Evolutionary conservation across 1,139 yeast species (phyloP).

Genomic region (Zygotorulaspora mrakii): DNA sequence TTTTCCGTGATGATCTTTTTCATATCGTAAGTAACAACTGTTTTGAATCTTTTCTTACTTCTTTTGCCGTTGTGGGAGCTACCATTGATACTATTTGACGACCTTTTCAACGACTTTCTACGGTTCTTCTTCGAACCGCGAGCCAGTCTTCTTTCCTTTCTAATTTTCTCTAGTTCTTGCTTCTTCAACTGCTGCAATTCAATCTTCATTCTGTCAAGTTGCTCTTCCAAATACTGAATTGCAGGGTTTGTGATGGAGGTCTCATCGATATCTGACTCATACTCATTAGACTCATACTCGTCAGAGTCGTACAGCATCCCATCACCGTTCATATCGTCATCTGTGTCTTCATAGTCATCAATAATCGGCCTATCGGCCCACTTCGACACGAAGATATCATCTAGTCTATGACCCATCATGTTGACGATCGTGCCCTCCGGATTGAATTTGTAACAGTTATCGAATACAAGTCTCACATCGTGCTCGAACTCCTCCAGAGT

Average conservation of each 20-base stretch:
- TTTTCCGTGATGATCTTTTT: constrained; percentile 89
- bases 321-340: constrained; percentile 26
- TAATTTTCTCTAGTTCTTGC: constrained; percentile 60
- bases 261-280: constrained; percentile 68
- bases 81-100: constrained; percentile 13
- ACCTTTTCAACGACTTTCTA: constrained; percentile 11
- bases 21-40: constrained; percentile 86
- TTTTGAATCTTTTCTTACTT: constrained; percentile 35
- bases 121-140: constrained; percentile 31
- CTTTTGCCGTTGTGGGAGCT: constrained; percentile 15
- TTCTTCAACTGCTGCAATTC: constrained; percentile 80
- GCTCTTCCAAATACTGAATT: constrained; percentile 82
- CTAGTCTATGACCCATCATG: constrained; percentile 90
- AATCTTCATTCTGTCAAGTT: constrained; percentile 76
- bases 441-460: constrained; percentile 85
- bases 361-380: constrained; percentile 84
- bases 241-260: constrained; percentile 78
- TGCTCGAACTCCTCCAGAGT: constrained; percentile 82
- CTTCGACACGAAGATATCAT: constrained; percentile 76
- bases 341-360: constrained; percentile 30
- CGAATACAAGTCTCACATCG: constrained; percentile 78
- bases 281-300: constrained; percentile 41
- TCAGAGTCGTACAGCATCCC: constrained; percentile 35
- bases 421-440: constrained; percentile 96
- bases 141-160: constrained; percentile 41